These are phyloP conservation scores for Thalassiosira ordinaria DNA, from an alignment of 352 stramenopile genomes.

Conservation along the genomic window DNA sequence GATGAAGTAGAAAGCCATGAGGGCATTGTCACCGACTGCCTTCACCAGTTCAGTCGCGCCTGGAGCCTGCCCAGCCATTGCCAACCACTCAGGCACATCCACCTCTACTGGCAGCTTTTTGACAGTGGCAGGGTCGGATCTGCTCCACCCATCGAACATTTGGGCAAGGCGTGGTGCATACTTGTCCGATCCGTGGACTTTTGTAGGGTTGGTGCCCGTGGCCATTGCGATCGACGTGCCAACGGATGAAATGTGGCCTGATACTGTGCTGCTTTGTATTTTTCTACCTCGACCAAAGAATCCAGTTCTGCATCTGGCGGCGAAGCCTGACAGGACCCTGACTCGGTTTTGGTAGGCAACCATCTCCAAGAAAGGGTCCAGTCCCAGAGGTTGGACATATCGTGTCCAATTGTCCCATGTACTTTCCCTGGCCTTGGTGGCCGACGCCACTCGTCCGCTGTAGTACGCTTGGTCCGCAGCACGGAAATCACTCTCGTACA, in stretches of 20 bases:
- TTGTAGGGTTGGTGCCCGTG: not conserved
- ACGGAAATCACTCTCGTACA: slow-evolving; percentile 24
- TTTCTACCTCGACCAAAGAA: not conserved
- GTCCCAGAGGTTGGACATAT: slow-evolving; percentile 9
- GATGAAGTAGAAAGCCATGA: slow-evolving; percentile 7
- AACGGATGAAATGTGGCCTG: not conserved
- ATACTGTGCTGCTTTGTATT: not conserved
- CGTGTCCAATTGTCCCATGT: slow-evolving; percentile 6
- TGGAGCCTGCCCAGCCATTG: not conserved
- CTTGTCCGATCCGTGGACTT: not conserved
- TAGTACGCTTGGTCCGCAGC: slow-evolving; percentile 20
- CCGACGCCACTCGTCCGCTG: slow-evolving; percentile 22
- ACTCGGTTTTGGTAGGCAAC: not conserved
- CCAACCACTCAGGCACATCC: not conserved
- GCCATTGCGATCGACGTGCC: not conserved
- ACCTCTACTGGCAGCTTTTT: not conserved
- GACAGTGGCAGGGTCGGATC: not conserved
- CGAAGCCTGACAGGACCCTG: not conserved
- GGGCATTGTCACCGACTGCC: not conserved
- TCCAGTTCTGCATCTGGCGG: not conserved
- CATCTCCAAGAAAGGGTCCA: slow-evolving; percentile 23
- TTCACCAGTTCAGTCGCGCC: not conserved
- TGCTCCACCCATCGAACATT: not conserved
- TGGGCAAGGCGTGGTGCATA: not conserved
- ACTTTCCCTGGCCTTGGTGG: slow-evolving; percentile 16